phyloP scores from a whole-genome alignment of 768 basidiomycete species.

The Phylloporus scabripes region DNA sequence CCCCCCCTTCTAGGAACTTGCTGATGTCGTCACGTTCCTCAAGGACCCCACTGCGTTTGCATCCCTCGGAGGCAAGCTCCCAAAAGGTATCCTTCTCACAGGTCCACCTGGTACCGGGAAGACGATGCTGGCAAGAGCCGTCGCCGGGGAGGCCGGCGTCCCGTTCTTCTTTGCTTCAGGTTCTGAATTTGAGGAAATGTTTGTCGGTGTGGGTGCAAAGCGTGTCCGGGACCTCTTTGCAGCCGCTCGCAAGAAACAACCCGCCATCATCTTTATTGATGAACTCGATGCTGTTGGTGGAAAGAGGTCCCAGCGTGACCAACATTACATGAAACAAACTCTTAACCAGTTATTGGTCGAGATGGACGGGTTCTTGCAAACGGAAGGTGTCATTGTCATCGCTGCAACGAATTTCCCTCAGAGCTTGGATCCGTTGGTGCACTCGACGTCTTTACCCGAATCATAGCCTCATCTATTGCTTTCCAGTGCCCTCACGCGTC shows the following conservation, averaged over 20 bases:
- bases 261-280: conserved; percentile 98
- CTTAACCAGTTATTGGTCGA: conserved; percentile 96
- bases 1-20: conserved; percentile 64
- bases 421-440: conserved; percentile 77
- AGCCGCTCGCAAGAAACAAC: conserved; percentile 88
- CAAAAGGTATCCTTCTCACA: conserved; percentile 90
- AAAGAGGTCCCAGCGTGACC: conserved; percentile 76
- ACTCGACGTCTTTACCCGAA: conserved; percentile 1
- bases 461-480: conserved; percentile 10
- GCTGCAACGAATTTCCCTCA: conserved; percentile 98
- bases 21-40: conserved; percentile 92
- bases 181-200: conserved; percentile 98
- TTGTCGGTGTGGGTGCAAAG: conserved; percentile 92
- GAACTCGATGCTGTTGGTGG: conserved; percentile 93
- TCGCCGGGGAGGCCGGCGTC: conserved; percentile 97
- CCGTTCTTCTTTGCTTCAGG: conserved; percentile 97
- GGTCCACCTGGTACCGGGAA: conserved; percentile 88
- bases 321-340: conserved; percentile 90
- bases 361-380: conserved; percentile 94
- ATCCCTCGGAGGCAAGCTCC: conserved; percentile 86
- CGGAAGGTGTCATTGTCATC: conserved; percentile 91
- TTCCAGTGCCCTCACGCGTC: conserved; percentile 83
- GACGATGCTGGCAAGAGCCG: conserved; percentile 85
- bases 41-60: conserved; percentile 90
- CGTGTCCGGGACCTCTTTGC: conserved; percentile 93